phyloP scores from a whole-genome alignment of 2,329 filamentous ascomycete genomes.

The Zymoseptoria brevis region DNA sequence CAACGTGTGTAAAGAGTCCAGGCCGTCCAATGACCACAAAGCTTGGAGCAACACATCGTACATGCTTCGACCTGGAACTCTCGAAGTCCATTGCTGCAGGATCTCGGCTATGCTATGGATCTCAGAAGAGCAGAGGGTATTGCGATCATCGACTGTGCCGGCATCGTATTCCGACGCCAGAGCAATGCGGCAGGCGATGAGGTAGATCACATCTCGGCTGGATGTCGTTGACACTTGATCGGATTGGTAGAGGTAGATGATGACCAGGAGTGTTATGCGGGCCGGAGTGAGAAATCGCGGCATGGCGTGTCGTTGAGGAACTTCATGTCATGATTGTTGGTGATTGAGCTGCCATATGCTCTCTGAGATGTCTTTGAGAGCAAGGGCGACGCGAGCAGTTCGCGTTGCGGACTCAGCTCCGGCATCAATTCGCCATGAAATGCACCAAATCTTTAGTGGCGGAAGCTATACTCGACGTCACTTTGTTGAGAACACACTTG shows the following conservation, averaged over 20 bases:
- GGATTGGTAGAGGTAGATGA: constrained; percentile 65
- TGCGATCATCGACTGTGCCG: constrained; percentile 9
- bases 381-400: background rate
- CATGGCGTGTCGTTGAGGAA: constrained; percentile 41
- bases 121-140: constrained; percentile 9
- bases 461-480: background rate
- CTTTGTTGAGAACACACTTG: background rate
- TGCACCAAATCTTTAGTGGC: background rate
- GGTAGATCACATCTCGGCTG: constrained; percentile 65
- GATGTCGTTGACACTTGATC: constrained; percentile 17
- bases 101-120: constrained; percentile 13
- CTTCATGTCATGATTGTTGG: constrained; percentile 1
- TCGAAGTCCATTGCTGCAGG: constrained; percentile 24
- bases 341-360: background rate
- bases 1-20: constrained; percentile 67
- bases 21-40: constrained; percentile 75
- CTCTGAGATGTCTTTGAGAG: background rate
- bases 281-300: constrained; percentile 80
- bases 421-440: background rate
- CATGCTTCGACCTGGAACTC: constrained; percentile 66
- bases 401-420: background rate
- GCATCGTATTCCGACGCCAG: constrained; percentile 10
- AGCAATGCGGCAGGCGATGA: constrained; percentile 61
- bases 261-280: constrained; percentile 71
- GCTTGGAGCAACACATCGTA: constrained; percentile 78